Base-by-base conservation (phyloP, 176 grass and related monocot genomes). In the Poa annua region DNA sequence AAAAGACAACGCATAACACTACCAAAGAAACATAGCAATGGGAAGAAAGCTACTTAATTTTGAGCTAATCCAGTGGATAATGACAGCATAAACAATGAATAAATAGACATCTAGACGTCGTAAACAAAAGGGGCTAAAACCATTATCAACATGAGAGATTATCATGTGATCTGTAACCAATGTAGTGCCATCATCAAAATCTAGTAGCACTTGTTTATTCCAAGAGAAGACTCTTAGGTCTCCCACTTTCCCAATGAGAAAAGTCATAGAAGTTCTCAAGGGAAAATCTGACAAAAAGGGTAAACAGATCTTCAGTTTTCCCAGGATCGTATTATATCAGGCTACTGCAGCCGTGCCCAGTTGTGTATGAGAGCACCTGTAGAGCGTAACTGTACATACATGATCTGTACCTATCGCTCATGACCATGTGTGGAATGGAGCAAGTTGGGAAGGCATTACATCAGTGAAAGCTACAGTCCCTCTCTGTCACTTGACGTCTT, bases 21-120 rank as follows among this genome's bases (percentile, higher is more conserved):
- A 61, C 8, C 7, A 82, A 68, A 53, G 14, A 67, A 85, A 76
- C 12, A 32, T 3, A 48, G 44, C 17, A 76, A 51, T 7, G 16
- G 29, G 34, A 76, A 24, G 32, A 70, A 67, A 35, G 41, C 10
- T 39, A 80, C 81, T 59, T 4, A 80, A 75, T 68, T 82, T 61
- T 61, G 21, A 66, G 62, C 75, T 29, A 14, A 33, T 53, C 22
- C 47, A 17, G 13, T 22, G 19, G 49, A 87, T 2, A 76, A 76
- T 81, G 71, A 83, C 61, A 69, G 32, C 70, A 69, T 44, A 89
- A 52, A 81, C 12, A 81, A 76, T 33, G 19, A 21, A 85, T 76
- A 52, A 79, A 59, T 25, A 54, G 14, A 54, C 10, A 13, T 13
- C 24, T 77, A 74, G 20, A 9, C 55, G 14, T 88, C 16, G 10